Conservation (phyloP, 352 stramenopile genomes). For the Pythium folliculosum region DNA sequence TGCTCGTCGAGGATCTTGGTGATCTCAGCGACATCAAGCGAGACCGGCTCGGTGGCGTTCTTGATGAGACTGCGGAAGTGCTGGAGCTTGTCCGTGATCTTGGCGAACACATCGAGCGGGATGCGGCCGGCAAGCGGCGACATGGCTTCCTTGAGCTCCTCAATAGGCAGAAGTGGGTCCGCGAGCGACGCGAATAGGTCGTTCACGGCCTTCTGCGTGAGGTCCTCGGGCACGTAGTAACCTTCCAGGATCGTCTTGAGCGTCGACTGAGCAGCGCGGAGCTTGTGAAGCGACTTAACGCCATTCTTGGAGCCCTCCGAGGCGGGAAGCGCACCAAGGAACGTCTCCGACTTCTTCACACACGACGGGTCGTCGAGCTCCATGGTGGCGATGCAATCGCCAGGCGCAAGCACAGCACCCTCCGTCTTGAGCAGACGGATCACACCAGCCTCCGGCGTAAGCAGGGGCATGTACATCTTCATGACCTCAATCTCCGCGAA, state of each 20-base stretch:
- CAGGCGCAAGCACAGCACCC: conserved; percentile 93
- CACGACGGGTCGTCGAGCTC: conserved; percentile 98
- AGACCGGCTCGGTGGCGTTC: conserved; percentile 33
- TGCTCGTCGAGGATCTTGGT: conserved; percentile 61
- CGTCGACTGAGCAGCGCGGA: conserved; percentile 72
- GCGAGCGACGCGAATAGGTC: conserved; percentile 81
- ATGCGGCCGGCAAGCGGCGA: conserved; percentile 97
- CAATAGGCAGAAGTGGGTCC: conserved; percentile 78
- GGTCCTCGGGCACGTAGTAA: conserved; percentile 87
- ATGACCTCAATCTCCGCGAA: conserved; percentile 97
- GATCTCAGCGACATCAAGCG: conserved; percentile 63
- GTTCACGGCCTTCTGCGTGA: conserved; percentile 83
- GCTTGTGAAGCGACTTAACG: conserved; percentile 66
- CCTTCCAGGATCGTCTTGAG: conserved; percentile 95
- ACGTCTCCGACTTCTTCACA: conserved; percentile 93
- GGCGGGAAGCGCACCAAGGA: conserved; percentile 78
- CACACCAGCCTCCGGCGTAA: conserved; percentile 95
- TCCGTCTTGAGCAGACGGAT: conserved; percentile 96
- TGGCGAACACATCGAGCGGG: conserved; percentile 89
- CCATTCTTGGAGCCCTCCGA: conserved; percentile 35
- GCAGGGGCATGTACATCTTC: conserved; percentile 99
- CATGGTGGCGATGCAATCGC: conserved; percentile 97
- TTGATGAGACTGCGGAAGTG: conserved; percentile 63
- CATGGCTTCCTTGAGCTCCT: conserved; percentile 97
- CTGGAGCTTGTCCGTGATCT: conserved; percentile 86